Percentiles rank a stretch among this genome's conserved stretches.
phyloP scores from a whole-genome alignment of 140 eudicot genomes.

The Anethum foeniculum region DNA sequence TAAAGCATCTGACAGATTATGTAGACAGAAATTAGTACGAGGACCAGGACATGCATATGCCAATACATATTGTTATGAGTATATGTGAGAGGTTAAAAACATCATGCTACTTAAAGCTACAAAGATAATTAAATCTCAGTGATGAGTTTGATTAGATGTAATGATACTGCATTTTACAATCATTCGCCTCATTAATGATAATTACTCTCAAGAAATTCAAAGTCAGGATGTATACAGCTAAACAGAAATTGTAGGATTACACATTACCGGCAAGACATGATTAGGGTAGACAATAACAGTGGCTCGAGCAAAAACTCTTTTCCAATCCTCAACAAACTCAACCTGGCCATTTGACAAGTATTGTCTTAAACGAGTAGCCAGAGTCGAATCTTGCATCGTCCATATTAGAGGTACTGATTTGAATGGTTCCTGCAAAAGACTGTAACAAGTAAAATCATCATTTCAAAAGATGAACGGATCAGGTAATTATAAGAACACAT shows the following conservation, averaged over 20 bases:
- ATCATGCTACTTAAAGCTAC: not conserved
- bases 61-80: not conserved
- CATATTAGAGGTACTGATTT: constrained; percentile 75
- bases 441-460: constrained; percentile 54
- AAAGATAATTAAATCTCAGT: not conserved
- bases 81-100: not conserved
- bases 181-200: not conserved
- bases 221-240: not conserved
- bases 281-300: constrained; percentile 82
- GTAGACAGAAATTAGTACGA: not conserved
- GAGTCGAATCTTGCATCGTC: constrained; percentile 69
- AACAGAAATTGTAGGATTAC: not conserved
- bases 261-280: constrained; percentile 78
- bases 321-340: constrained; percentile 61
- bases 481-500: not conserved
- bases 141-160: not conserved
- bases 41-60: not conserved
- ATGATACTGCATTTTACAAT: not conserved
- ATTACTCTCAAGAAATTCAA: not conserved
- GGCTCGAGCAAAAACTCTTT: constrained; percentile 57
- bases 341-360: constrained; percentile 37
- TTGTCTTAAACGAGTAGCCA: constrained; percentile 47
- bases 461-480: constrained; percentile 1
- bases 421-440: constrained; percentile 96
- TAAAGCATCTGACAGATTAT: constrained; percentile 56